These are phyloP conservation scores for Akanthomyces uredinophilus DNA, from an alignment of 2,329 filamentous ascomycete species.

Conservation along the genomic window DNA sequence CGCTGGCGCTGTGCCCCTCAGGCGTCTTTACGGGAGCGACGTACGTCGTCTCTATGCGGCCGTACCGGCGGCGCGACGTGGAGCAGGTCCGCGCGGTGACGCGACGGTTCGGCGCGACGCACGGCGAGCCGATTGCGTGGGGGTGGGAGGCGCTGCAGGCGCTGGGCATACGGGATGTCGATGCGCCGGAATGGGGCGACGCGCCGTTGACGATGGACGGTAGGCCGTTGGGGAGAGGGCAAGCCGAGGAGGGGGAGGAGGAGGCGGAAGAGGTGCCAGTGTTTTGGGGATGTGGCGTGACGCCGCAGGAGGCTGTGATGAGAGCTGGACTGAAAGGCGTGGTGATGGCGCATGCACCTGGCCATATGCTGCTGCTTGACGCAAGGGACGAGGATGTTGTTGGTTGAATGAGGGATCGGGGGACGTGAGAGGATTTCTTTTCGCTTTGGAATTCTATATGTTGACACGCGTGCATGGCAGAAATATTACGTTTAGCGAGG, in stretches of 20 bases:
- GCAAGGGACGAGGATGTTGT: conserved; percentile 35
- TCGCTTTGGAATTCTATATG: not conserved
- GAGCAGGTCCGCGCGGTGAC: conserved; percentile 51
- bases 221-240: conserved; percentile 22
- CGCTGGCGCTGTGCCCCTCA: conserved; percentile 49
- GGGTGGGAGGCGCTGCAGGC: conserved; percentile 51
- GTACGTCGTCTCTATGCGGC: conserved; percentile 60
- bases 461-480: not conserved
- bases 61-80: conserved; percentile 46
- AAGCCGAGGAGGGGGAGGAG: conserved; percentile 20
- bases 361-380: conserved; percentile 58
- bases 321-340: conserved; percentile 47
- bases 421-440: not conserved
- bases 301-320: conserved; percentile 60
- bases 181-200: conserved; percentile 54
- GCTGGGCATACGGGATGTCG: conserved; percentile 51
- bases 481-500: no score
- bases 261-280: conserved; percentile 45
- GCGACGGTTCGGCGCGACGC: conserved; percentile 48
- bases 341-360: conserved; percentile 57
- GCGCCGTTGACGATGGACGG: conserved; percentile 36
- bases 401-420: not conserved
- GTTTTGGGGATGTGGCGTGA: conserved; percentile 63
- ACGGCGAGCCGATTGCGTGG: conserved; percentile 62
- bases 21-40: conserved; percentile 51